Base-by-base conservation (phyloP, 2,329 filamentous ascomycete species). In the Epichloe hybrida region DNA sequence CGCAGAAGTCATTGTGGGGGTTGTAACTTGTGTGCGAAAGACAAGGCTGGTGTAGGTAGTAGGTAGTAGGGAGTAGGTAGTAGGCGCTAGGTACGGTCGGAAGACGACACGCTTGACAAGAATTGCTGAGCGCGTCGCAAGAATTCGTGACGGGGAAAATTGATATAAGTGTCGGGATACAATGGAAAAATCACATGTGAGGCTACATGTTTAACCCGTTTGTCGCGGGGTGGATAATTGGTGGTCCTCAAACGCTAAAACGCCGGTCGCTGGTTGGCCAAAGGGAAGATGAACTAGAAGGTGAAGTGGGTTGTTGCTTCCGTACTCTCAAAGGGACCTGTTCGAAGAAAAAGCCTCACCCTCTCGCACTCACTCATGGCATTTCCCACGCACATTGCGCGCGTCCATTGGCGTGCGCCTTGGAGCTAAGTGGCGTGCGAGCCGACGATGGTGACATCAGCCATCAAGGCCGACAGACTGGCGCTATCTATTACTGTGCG, bases 1-100 rank as follows among this genome's bases (percentile, higher is more conserved):
- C 23, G 54, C 57, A 52, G 62, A 52, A 55, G 55, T 57, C 57
- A 59, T 59, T 41, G 50, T 46, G 55, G 40, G 47, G 49, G 46
- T 38, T 23, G 27, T 31, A 31, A 31, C 1, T 31, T 9, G 21
- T 34, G n/a, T 23, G 17, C 20, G 13, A 17, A 35, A 17, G 4
- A 23, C 23, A 15, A 23, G 27, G 31, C 13, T 15, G 38, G 31
- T 3, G 5, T 6, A 23, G 23, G 5, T 23, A 23, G 5, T 6
- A 23, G 23, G 23, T 8, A 27, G 23, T 17, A 17, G 17, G 17
- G 1, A 17, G 17, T 6, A 23, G 23, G 23, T 2, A 23, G 1
- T 27, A 27, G 23, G 6, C 2, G 1, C 23, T 27, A 27, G 23
- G 27, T 4, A 11, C 27, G 11, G 27, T 31, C 8, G 27, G 27